Conservation (phyloP, 225 moss, liverwort and hornwort genomes). For the Thuidium tamariscinum region DNA sequence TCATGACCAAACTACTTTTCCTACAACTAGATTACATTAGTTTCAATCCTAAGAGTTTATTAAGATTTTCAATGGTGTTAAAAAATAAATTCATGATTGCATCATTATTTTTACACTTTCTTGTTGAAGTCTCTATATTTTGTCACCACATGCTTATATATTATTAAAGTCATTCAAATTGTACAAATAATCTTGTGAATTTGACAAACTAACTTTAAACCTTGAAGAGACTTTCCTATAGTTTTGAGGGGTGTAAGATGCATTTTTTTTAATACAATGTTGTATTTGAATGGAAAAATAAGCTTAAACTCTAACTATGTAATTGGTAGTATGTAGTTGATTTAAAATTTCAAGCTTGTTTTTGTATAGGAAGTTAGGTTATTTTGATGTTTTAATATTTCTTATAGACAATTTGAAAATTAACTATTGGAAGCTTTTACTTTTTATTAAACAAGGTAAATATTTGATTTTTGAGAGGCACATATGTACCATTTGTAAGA, state of each 20-base stretch:
- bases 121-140: background rate
- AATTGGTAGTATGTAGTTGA: too few species aligned
- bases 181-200: background rate
- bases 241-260: rapidly evolving
- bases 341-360: background rate
- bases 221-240: background rate
- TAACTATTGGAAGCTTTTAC: background rate
- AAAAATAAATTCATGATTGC: background rate
- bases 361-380: background rate
- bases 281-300: background rate
- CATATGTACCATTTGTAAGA: background rate
- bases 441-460: background rate
- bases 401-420: rapidly evolving
- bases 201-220: too few species aligned
- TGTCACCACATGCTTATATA: too few species aligned
- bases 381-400: background rate
- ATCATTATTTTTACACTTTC: background rate
- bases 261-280: background rate
- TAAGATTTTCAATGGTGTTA: background rate
- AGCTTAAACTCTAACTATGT: background rate
- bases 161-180: background rate
- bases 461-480: background rate
- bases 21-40: background rate
- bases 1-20: background rate
- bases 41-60: background rate